Evolutionary conservation across 441 rosid species (phyloP), one percentile per base, ranked within the genome.

Genomic region (Pelargonium hybrid): DNA sequence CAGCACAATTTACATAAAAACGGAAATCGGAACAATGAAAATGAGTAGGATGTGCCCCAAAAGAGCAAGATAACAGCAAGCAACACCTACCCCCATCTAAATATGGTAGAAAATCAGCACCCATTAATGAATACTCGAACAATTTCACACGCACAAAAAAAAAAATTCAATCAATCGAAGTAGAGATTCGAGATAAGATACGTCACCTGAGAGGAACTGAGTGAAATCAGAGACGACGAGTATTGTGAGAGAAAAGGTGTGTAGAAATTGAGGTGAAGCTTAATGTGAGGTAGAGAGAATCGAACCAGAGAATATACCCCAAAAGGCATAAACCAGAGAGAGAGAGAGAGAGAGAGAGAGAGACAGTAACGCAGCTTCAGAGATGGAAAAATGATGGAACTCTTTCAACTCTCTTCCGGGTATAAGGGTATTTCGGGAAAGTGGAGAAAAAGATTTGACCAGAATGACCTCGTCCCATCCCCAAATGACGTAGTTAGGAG

Each of bases 261-360:
- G 9, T 54, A 5, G 61, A 54, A 18, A 18, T 15, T 54, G 20
- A 57, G 34, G 62, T 31, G 65, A 69, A 74, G 57, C 45, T 37
- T 43, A 2, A 68, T 54, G 45, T 1, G 18, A 34, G 5, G 34
- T 15, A 62, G 64, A 70, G 67, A 52, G 81, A 75, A 73, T 80
- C 81, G 72, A 76, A 76, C 66, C 73, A 45, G 50, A 65, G 89
- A 87, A 86, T 83, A 84, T 83, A 57, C 88, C 83, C 52, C 54
- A 21, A 31, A 7, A 69, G 43, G 73, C 74, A 48, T 15, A 29
- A 52, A 14, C 17, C 21, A 52, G 61, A 15, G 71, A 8, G 15
- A 5, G 70, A 17, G 57, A 70, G 25, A 31, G 5, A 43, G 45
- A 2, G 7, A 7, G 63, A 67, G 14, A 0, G 34, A 62, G 64